These are phyloP conservation scores for Stagonosporopsis tanaceti DNA, from an alignment of 2,329 filamentous ascomycete genomes.

Conservation along the genomic window DNA sequence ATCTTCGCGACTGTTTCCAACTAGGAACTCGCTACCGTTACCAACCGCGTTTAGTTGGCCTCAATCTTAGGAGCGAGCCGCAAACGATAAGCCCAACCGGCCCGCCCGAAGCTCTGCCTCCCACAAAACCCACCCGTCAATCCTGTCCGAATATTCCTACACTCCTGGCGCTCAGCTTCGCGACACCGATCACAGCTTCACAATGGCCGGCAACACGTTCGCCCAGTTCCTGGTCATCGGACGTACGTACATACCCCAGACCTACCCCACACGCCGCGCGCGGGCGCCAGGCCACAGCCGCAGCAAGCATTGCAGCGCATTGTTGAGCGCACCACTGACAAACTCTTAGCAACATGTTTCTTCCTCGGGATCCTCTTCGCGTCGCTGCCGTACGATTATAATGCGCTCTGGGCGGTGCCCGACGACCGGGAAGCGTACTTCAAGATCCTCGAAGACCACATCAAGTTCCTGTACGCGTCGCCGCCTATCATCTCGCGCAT, in stretches of 20 bases:
- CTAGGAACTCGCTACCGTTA: conserved; percentile 12
- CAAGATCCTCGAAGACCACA: conserved; percentile 85
- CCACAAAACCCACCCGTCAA: conserved; percentile 21
- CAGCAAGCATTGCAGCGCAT: too few relatives aligned
- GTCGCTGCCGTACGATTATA: conserved; percentile 94
- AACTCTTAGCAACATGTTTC: conserved; percentile 75
- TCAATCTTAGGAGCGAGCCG: conserved; percentile 12
- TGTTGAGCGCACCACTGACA: conserved; percentile 5
- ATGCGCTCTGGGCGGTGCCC: conserved; percentile 80
- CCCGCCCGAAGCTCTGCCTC: conserved; percentile 26
- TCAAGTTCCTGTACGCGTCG: conserved; percentile 88
- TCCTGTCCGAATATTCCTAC: conserved; percentile 8
- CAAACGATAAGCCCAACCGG: conserved; percentile 35
- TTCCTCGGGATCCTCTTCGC: conserved; percentile 98
- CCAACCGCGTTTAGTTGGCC: conserved; percentile 21
- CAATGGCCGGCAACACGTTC: conserved; percentile 67
- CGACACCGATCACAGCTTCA: conserved; percentile 9
- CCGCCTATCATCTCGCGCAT: conserved; percentile 92
- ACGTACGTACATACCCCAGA: conserved; percentile 75
- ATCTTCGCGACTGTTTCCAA: conserved; percentile 34
- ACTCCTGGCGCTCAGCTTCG: conserved; percentile 17
- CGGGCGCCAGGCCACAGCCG: not conserved
- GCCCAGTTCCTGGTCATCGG: conserved; percentile 97
- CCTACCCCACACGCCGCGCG: conserved; percentile 1
- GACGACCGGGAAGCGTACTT: conserved; percentile 74